phyloP scores from a whole-genome alignment of 371 early-diverging fungal genomes.

The Thermomucor indicae-seudaticae region DNA sequence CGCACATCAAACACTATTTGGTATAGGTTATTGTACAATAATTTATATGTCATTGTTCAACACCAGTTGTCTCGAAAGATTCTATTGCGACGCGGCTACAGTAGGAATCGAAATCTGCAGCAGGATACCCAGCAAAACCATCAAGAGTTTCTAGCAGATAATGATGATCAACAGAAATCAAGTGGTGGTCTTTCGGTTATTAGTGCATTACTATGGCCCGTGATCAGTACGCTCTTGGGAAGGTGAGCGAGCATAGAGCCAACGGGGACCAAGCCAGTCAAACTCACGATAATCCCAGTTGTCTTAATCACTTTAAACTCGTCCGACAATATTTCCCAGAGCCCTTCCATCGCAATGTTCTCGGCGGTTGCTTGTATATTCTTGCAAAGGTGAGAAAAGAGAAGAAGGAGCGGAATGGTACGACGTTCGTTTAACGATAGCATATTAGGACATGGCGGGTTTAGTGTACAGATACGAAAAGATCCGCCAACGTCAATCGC shows the following conservation, averaged over 20 bases:
- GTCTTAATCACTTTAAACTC: constrained; percentile 38
- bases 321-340: constrained; percentile 45
- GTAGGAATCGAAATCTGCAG: neutral
- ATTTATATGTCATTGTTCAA: constrained; percentile 24
- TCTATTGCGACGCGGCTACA: neutral
- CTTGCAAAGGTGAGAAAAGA: constrained; percentile 44
- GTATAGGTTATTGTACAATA: constrained; percentile 48
- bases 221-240: too few species aligned
- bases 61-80: constrained; percentile 21
- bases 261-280: too few species aligned
- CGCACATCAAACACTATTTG: neutral
- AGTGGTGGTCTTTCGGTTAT: constrained; percentile 17
- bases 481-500: constrained; percentile 37
- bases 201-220: too few species aligned
- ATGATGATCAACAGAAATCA: constrained; percentile 3
- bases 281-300: too few species aligned
- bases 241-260: too few species aligned
- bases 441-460: constrained; percentile 30
- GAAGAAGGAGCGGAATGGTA: neutral
- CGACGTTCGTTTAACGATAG: neutral
- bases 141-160: neutral
- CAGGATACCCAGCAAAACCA: constrained; percentile 1
- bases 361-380: constrained; percentile 59
- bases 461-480: constrained; percentile 39
- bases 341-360: constrained; percentile 52